Evolutionary conservation across 176 grass and related monocot species (phyloP), one percentile per base, ranked within the genome.

Genomic region (Zizania latifolia): DNA sequence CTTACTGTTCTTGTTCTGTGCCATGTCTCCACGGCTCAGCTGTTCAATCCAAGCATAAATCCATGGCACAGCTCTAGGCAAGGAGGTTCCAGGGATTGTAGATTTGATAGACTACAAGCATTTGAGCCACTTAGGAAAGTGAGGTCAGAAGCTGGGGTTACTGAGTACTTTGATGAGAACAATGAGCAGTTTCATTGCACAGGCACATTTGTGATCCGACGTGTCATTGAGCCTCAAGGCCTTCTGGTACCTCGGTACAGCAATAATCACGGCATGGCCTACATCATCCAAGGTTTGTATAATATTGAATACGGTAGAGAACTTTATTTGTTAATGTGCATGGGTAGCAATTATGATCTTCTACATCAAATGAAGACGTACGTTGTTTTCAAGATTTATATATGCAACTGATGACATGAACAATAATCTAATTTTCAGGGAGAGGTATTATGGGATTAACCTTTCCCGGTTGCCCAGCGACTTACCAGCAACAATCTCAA

Each of bases 71-170:
- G 4, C 12, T 2, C 40, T 14, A 10, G 40, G 12, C 40, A 15
- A 43, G 40, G 40, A 14, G 40, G 40, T 30, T 65, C 11, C 33
- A 57, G 55, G 24, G 70, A 80, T 22, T 87, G 85, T 10, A 71
- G 64, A 17, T 48, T 87, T 7, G 71, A 87, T 51, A 87, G 71
- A 19, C 63, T 87, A 31, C 51, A 58, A 9, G 78, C 72, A 39
- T 53, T 53, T 53, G 48, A 53, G 30, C 76, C 82, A 16, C 68
- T 68, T 55, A 37, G 23, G 11, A 31, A 30, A n/a, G 39, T 86
- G 27, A 62, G 33, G 12, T 86, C 84, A 1, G 84, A 86, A 61
- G 78, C 84, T 3, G 84, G 84, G 28, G 9, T 86, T 26, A 86
- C 84, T 3, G 84, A 86, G 46, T 75, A 81, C 70, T 81, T 62